A percentile compares a stretch with the other conserved stretches of the same genome.
Conservation (phyloP, 768 basidiomycete genomes). For the Dioszegia aurantiaca region DNA sequence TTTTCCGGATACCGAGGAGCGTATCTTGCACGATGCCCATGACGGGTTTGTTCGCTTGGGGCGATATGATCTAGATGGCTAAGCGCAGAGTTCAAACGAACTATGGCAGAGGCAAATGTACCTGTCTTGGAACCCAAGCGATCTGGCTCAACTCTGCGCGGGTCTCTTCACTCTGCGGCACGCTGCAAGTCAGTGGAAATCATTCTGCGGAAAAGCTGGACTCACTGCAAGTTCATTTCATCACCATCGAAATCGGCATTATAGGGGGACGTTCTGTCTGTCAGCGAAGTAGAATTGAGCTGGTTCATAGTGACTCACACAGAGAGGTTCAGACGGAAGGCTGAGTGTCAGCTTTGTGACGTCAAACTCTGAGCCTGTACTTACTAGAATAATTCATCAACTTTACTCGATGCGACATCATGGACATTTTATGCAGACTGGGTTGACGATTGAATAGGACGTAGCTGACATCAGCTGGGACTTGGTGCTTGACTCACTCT, state of each 20-base stretch:
- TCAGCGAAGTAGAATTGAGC: constrained; percentile 21
- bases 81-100: constrained; percentile 12
- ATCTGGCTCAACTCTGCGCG: constrained; percentile 97
- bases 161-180: constrained; percentile 97
- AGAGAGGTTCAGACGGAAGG: constrained; percentile 95
- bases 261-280: constrained; percentile 83
- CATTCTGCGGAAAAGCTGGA: constrained; percentile 32
- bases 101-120: constrained; percentile 44
- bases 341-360: constrained; percentile 54
- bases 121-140: constrained; percentile 97
- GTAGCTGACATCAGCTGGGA: constrained; percentile 58
- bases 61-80: constrained; percentile 80
- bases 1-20: constrained; percentile 93
- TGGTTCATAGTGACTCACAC: constrained; percentile 64
- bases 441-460: constrained; percentile 98
- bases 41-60: constrained; percentile 98
- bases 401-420: constrained; percentile 98
- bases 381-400: constrained; percentile 96
- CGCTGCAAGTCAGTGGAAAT: constrained; percentile 56
- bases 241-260: constrained; percentile 99
- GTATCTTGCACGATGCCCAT: constrained; percentile 99
- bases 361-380: constrained; percentile 47
- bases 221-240: constrained; percentile 99
- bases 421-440: constrained; percentile 98
- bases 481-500: constrained; percentile 68